Evolutionary conservation across 345 rosid species (phyloP), one percentile per base, ranked within the genome.

Genomic region (Moricandia arvensis): DNA sequence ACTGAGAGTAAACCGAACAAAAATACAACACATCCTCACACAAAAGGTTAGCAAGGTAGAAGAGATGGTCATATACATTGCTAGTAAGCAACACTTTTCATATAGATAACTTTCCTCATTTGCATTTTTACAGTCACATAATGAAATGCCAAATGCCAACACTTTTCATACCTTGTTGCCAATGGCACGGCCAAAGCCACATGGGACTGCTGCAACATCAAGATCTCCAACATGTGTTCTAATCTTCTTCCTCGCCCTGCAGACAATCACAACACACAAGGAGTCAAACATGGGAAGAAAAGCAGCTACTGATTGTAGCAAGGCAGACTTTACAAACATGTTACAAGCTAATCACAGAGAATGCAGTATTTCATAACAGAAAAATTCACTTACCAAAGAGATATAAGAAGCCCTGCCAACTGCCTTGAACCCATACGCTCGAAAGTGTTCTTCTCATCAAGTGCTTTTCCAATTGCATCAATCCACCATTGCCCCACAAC

Each of bases 391-490:
- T 80, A 95, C 99, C 99, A 95, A 63, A 92, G 88, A 68, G 91
- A 88, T 69, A 95, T 85, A 45, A 95, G 88, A 83, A 95, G 85
- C 62, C 96, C 97, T 61, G 99, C 99, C 54, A 95, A 83, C 63
- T 92, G 97, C 83, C 99, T 83, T 34, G 97, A 91, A 75, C 99
- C 99, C 99, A 95, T 92, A 17, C 97, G 96, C 77, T 95, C 99
- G 34, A 95, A 95, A 61, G 89, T 78, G 37, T 74, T 83, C 71
- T 87, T 90, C 79, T 92, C 97, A 61, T 85, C 96, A 58, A 95
- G 85, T 62, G 92, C 89, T 81, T 87, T 95, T 68, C 99, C 99
- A 47, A 95, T 95, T 64, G 87, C 82, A 69, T 95, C 99, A 63
- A 86, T 80, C 99, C 99, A 95, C 97, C 87, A 92, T 60, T 95